Conservation (phyloP, 371 early-diverging fungal species). For the Phascolomyces articulosus region DNA sequence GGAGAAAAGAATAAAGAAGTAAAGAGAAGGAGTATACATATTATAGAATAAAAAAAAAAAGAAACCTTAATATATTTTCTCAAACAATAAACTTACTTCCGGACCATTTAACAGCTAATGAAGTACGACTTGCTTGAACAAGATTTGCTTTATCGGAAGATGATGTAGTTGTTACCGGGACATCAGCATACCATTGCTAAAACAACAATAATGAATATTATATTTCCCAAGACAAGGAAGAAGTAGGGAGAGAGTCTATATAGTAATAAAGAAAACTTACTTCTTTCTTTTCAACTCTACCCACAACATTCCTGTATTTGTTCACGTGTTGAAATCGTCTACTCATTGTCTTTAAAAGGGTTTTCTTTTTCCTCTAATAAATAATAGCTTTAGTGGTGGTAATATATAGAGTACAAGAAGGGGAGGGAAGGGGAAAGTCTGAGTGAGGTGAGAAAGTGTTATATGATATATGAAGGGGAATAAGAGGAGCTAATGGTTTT, state of each 20-base stretch:
- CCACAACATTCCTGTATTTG: constrained; percentile 70
- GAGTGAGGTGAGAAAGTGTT: too few species aligned
- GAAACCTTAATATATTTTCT: constrained; percentile 8
- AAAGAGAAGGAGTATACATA: too few species aligned
- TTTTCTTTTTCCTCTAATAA: too few species aligned
- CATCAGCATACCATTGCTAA: constrained; percentile 62
- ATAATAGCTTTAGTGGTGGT: too few species aligned
- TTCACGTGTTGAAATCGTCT: constrained; percentile 56
- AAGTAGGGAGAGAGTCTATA: neutral
- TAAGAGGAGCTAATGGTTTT: too few species aligned
- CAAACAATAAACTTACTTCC: constrained; percentile 30
- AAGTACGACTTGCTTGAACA: constrained; percentile 47
- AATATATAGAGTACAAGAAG: too few species aligned
- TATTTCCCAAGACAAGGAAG: neutral
- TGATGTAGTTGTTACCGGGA: constrained; percentile 45
- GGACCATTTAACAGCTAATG: constrained; percentile 56
- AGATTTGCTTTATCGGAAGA: constrained; percentile 53
- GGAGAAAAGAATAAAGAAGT: neutral
- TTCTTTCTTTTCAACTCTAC: constrained; percentile 63
- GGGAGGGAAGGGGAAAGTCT: too few species aligned
- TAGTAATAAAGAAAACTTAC: constrained; percentile 16
- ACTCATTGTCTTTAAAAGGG: constrained; percentile 20
- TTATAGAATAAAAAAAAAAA: too few species aligned
- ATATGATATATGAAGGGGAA: too few species aligned
- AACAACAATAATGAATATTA: neutral